phyloP scores from a whole-genome alignment of 1,139 yeast species.

The Pichia norvegensis region DNA sequence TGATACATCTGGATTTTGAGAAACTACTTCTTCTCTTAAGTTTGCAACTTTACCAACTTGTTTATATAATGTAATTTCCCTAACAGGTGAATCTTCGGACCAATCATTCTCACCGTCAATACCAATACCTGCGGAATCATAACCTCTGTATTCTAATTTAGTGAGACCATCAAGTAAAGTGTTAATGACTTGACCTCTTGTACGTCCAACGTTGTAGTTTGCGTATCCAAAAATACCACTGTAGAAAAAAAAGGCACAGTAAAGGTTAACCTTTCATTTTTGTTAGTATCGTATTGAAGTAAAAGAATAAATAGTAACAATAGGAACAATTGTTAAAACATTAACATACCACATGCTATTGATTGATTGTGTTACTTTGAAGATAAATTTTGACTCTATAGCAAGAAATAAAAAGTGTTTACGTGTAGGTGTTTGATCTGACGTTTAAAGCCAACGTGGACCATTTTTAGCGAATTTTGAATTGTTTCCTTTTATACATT shows the following conservation, averaged over 20 bases:
- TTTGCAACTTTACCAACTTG: conserved; percentile 88
- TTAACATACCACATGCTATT: background rate
- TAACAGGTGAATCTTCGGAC: conserved; percentile 32
- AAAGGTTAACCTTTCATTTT: background rate
- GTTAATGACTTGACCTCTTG: conserved; percentile 87
- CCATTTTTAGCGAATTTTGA: background rate
- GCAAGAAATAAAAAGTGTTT: no score
- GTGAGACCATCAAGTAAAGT: conserved; percentile 86
- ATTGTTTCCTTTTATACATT: background rate
- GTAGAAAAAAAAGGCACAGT: background rate
- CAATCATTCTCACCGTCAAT: conserved; percentile 75
- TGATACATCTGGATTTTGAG: conserved; percentile 47
- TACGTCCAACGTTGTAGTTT: conserved; percentile 85
- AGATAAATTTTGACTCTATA: no score
- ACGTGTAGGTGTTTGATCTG: background rate
- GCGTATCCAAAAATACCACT: conserved; percentile 98
- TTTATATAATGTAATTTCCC: conserved; percentile 56
- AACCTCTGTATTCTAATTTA: conserved; percentile 94
- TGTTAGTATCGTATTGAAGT: background rate
- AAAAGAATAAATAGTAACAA: background rate
- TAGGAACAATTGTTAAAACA: background rate
- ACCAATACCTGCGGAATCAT: conserved; percentile 95
- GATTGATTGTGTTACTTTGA: background rate
- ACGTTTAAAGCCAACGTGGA: background rate
- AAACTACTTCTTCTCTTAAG: conserved; percentile 61